Percentiles rank a stretch among this genome's conserved stretches.
phyloP scores from a whole-genome alignment of 2,329 filamentous ascomycete species.

The Aspergillus floridensis region DNA sequence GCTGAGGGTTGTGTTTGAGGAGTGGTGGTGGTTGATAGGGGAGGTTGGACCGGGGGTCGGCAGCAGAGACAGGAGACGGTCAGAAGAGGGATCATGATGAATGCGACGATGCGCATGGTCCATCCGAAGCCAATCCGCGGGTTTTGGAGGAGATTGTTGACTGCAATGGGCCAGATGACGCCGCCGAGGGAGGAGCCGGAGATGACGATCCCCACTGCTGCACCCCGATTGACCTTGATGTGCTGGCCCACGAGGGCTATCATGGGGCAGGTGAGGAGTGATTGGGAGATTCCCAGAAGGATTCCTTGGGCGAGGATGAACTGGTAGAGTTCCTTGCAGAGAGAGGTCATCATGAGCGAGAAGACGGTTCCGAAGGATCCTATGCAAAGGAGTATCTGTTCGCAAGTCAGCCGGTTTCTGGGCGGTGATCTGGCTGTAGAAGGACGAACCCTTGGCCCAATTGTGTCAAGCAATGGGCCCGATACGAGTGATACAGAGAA shows the following conservation, averaged over 20 bases:
- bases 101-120: slow-evolving; percentile 42
- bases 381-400: slow-evolving; percentile 27
- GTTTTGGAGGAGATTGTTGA: slow-evolving; percentile 29
- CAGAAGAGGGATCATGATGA: slow-evolving; percentile 42
- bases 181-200: slow-evolving; percentile 37
- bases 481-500: slow-evolving; percentile 29
- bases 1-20: background rate
- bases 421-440: background rate
- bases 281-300: slow-evolving; percentile 31
- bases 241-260: slow-evolving; percentile 31
- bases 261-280: slow-evolving; percentile 30
- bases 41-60: background rate
- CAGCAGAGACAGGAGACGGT: slow-evolving; percentile 27
- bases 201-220: slow-evolving; percentile 34
- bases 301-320: slow-evolving; percentile 41
- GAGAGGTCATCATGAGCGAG: slow-evolving; percentile 37
- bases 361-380: slow-evolving; percentile 31
- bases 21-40: background rate
- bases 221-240: slow-evolving; percentile 29
- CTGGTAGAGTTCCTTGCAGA: slow-evolving; percentile 38
- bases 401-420: background rate
- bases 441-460: slow-evolving; percentile 29
- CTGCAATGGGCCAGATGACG: slow-evolving; percentile 36
- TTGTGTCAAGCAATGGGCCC: slow-evolving; percentile 32
- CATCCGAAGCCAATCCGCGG: slow-evolving; percentile 30